A percentile compares a stretch with the other conserved stretches of the same genome.
phyloP scores from a whole-genome alignment of 306 rosid genomes.

The Carpinus fangiana region DNA sequence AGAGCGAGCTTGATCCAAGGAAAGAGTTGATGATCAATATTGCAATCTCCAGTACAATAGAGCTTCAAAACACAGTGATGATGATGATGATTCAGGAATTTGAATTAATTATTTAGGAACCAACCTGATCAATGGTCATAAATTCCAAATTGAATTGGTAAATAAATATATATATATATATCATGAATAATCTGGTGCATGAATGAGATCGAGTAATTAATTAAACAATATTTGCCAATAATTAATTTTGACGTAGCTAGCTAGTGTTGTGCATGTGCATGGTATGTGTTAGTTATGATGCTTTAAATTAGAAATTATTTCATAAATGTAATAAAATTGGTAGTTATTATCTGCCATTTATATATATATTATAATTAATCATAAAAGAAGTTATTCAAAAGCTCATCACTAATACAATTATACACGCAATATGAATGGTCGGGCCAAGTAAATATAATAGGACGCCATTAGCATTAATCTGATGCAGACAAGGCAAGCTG shows the following conservation, averaged over 20 bases:
- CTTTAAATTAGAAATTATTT: too few relatives aligned
- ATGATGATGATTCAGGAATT: not conserved
- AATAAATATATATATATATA: not conserved
- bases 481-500: slow-evolving; percentile 12
- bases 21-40: not conserved
- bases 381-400: not conserved
- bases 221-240: too few relatives aligned
- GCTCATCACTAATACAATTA: not conserved
- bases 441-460: not conserved
- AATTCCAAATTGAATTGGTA: not conserved
- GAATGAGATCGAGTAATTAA: too few relatives aligned
- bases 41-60: not conserved
- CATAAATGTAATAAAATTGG: too few relatives aligned
- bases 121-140: slow-evolving; percentile 1
- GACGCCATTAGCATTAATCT: not conserved
- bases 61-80: slow-evolving; percentile 7
- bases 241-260: too few relatives aligned
- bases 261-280: too few relatives aligned
- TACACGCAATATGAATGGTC: not conserved
- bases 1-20: not conserved
- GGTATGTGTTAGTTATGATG: too few relatives aligned
- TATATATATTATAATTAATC: not conserved
- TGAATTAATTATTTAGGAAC: not conserved
- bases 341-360: too few relatives aligned
- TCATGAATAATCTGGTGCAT: too few relatives aligned